Evolutionary conservation across 2,329 filamentous ascomycete genomes (phyloP), one percentile per base, ranked within the genome.

Genomic region (Fusarium mundagurra): DNA sequence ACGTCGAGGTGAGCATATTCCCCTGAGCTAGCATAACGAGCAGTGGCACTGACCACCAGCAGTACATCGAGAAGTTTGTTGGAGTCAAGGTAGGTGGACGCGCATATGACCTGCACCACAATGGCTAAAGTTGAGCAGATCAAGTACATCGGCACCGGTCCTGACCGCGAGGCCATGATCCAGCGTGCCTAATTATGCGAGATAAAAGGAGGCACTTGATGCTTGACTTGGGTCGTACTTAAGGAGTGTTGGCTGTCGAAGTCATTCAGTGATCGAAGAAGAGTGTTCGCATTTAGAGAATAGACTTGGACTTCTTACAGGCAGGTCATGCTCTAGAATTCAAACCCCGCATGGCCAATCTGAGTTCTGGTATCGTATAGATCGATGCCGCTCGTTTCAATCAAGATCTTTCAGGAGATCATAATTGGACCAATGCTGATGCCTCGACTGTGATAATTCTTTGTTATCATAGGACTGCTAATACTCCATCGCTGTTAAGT

Each of bases 271-370:
- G 55, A 63, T 55, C 22, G 60, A 64, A 57, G 47, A 71, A 67
- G 47, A 71, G 64, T 59, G 47, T 66, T 54, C 67, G 59, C 44
- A 64, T 62, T 63, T 64, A 22, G 57, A 65, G 33, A 72, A 66
- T 71, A 73, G 62, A 67, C 51, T 51, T 59, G 29, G 54, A 44
- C 61, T 55, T 66, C 59, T 60, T n/a, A 62, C 14, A 55, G 61
- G 57, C 63, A 61, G 65, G 64, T 18, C 33, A 67, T 24, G 5
- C 16, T 22, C 8, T 3, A 48, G 50, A 53, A 17, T 53, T 53
- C 18, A 16, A 34, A 36, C 31, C 7, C n/a, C 17, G 31, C 12
- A 34, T 51, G 5, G 17, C 17, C 17, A 24, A n/a, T 24, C 34
- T 34, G 31, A 51, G n/a, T 34, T 51, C 48, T 51, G 31, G 31